Evolutionary conservation across 768 basidiomycete genomes (phyloP), one percentile per base, ranked within the genome.

Genomic region (Suillus decipiens): DNA sequence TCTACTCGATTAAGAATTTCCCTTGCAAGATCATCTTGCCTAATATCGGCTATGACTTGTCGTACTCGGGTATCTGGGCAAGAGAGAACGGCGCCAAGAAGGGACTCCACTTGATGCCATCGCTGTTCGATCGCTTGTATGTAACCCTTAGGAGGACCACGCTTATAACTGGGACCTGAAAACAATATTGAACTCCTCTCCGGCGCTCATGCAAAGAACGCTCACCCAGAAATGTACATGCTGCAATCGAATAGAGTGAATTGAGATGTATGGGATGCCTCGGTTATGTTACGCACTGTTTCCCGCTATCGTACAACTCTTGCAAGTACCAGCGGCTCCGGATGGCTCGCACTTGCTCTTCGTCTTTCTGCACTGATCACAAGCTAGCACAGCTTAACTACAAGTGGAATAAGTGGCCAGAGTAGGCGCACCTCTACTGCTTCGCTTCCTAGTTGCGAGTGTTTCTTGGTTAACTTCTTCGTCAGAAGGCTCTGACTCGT

Each of bases 101-200:
- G 78, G 14, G 93, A 90, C 75, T 96, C 95, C 68, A 95, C 90
- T 72, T 95, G 91, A 69, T 96, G 94, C 87, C 94, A 90, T 69
- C 93, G 77, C 63, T 92, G 90, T 77, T 96, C 94, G 59, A 96
- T 94, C 43, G 93, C 93, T 73, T 95, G 91, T 57, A 96, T 95
- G 73, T 96, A 96, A 22, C 94, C 94, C 71, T 93, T 93, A 7
- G 92, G 91, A 11, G 90, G 90, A 11, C 93, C 93, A 10, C 93
- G 88, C 71, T 90, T 90, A 73, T 89, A 89, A 70, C 88, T 90
- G 0, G 89, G 89, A 51, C 88, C 90, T 92, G 61, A 15, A 51
- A 36, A 58, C 61, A 47, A 62, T 61, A 43, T 47, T 28, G 63
- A 3, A 60, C 34, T n/a, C 45, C 15, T 54, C n/a, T 17, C 34